Percentiles rank a stretch among this genome's conserved stretches.
Evolutionary conservation across 768 basidiomycete species (phyloP).

Genomic region (Boletus fagicola): DNA sequence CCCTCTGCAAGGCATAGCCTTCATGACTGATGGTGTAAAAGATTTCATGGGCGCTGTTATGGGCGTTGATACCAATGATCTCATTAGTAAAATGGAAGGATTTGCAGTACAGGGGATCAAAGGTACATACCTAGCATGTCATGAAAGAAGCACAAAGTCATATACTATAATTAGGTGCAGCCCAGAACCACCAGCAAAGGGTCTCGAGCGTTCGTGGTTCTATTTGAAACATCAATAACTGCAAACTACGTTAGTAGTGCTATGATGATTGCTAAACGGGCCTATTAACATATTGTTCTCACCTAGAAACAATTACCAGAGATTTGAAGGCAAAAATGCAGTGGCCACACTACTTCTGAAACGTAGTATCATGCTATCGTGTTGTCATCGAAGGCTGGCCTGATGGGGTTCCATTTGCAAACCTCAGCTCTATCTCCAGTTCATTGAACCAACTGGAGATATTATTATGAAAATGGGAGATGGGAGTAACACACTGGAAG

Average conservation of each 20-base stretch:
- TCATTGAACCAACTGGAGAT: neutral
- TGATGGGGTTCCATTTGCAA: neutral
- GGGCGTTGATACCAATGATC: neutral
- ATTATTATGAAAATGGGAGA: neutral
- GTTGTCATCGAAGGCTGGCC: neutral
- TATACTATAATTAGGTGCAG: neutral
- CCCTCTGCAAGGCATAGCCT: neutral
- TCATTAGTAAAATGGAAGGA: neutral
- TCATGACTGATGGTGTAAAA: neutral
- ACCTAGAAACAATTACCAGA: neutral
- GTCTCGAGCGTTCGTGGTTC: neutral
- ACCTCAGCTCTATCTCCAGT: neutral
- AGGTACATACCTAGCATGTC: neutral
- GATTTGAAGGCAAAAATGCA: neutral
- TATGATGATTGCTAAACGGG: too few species aligned
- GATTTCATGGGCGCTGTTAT: neutral
- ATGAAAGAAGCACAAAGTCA: neutral
- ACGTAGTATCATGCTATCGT: neutral
- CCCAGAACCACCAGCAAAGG: neutral
- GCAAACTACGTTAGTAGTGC: neutral
- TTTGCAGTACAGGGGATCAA: neutral
- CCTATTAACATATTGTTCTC: too few species aligned
- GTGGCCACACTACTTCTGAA: neutral
- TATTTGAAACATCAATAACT: neutral
- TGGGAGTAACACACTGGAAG: neutral